Conservation (phyloP, 2,329 filamentous ascomycete species). For the Capronia coronata region DNA sequence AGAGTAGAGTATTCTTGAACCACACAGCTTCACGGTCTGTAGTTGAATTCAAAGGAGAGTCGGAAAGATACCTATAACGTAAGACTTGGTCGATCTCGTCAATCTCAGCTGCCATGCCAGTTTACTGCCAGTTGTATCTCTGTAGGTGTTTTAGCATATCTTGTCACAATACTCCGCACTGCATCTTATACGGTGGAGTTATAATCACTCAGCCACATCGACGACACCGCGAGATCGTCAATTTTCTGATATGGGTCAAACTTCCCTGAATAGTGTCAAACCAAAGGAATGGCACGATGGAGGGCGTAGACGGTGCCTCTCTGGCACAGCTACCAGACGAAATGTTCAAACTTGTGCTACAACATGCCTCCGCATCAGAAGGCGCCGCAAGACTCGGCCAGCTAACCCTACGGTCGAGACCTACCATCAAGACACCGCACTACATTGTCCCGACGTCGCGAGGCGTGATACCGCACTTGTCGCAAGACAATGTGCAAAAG, state of each 20-base stretch:
- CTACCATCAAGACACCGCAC: slow-evolving; percentile 71
- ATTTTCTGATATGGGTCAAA: not conserved
- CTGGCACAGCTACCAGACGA: slow-evolving; percentile 26
- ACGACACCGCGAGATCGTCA: not conserved
- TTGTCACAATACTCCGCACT: not conserved
- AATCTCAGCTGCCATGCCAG: too few relatives aligned
- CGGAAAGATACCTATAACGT: too few relatives aligned
- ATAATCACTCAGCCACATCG: not conserved
- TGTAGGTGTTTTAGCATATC: not conserved
- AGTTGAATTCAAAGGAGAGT: too few relatives aligned
- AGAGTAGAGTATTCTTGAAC: too few relatives aligned
- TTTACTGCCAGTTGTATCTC: too few relatives aligned
- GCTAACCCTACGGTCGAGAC: slow-evolving; percentile 57
- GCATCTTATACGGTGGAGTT: not conserved
- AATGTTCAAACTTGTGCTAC: slow-evolving; percentile 37
- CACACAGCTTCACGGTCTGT: too few relatives aligned
- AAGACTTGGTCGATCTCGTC: too few relatives aligned
- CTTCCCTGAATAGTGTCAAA: not conserved
- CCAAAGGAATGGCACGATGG: slow-evolving; percentile 18
- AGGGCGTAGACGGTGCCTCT: slow-evolving; percentile 3
- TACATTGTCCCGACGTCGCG: slow-evolving; percentile 75
- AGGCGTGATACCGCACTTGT: slow-evolving; percentile 78
- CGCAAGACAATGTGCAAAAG: slow-evolving; percentile 70
- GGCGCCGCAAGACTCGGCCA: slow-evolving; percentile 58
- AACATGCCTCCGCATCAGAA: slow-evolving; percentile 33